phyloP scores from a whole-genome alignment of 176 grass and related monocot genomes.

The Neostapfia colusana region DNA sequence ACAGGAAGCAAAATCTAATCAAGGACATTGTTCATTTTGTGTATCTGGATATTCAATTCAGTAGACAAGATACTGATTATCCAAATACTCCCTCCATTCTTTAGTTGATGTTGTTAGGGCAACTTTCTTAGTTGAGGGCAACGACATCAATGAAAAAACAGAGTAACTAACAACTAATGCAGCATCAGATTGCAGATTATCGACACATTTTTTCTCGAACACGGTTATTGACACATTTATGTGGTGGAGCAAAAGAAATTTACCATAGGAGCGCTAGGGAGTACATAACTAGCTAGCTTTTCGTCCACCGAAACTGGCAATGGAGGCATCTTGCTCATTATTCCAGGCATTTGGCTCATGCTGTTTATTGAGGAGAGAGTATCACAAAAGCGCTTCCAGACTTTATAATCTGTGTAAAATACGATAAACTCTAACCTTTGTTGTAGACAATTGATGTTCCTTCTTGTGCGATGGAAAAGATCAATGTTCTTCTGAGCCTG shows the following conservation, averaged over 20 bases:
- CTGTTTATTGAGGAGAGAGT: slow-evolving; percentile 46
- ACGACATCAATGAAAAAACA: no score
- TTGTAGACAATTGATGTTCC: slow-evolving; percentile 72
- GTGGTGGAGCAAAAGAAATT: slow-evolving; percentile 29
- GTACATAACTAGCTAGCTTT: slow-evolving; percentile 54
- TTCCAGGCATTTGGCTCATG: slow-evolving; percentile 86
- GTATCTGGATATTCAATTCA: neutral
- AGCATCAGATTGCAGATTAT: neutral
- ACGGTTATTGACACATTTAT: neutral
- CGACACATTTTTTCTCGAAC: neutral
- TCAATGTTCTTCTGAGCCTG: slow-evolving; percentile 72
- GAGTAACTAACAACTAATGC: neutral
- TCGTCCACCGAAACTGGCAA: slow-evolving; percentile 68
- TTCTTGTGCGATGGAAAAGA: slow-evolving; percentile 61
- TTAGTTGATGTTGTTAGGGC: no score
- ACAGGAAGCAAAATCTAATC: neutral
- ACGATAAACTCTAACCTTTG: slow-evolving; percentile 49
- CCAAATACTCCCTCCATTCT: no score
- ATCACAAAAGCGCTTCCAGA: neutral
- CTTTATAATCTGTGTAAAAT: slow-evolving; percentile 7
- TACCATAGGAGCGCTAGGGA: slow-evolving; percentile 58
- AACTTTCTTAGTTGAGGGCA: no score
- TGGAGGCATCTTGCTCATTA: slow-evolving; percentile 87
- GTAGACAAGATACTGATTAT: no score
- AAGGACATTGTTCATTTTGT: slow-evolving; percentile 3